Conservation (phyloP, 2,329 filamentous ascomycete species). For the Ilyonectria mors-panacis region DNA sequence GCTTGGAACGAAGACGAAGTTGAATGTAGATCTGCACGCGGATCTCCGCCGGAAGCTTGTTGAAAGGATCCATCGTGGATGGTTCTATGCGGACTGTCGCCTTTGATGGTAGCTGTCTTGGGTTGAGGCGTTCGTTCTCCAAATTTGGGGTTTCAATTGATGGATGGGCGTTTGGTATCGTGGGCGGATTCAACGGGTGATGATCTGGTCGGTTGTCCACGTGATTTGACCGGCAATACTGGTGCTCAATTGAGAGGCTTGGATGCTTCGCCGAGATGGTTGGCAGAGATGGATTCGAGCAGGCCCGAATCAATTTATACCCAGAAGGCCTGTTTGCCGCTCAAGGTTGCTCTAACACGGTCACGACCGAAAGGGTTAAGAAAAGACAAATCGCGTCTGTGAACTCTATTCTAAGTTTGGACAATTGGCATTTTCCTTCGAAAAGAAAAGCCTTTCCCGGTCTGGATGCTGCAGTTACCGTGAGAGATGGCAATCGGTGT, state of each 20-base stretch:
- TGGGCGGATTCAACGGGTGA: neutral
- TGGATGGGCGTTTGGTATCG: neutral
- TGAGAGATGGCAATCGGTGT: no score
- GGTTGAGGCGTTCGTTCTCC: neutral
- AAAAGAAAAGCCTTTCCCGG: no score
- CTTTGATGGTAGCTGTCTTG: neutral
- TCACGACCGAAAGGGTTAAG: neutral
- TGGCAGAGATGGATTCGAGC: neutral
- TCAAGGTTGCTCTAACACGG: neutral
- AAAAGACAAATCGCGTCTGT: neutral
- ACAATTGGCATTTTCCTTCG: no score
- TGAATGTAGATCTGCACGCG: constrained; percentile 3
- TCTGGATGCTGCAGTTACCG: no score
- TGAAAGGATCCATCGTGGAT: constrained; percentile 29
- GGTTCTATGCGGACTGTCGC: neutral
- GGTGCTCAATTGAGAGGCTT: neutral
- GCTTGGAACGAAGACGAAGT: constrained; percentile 10
- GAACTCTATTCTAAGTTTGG: neutral
- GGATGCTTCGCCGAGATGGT: neutral
- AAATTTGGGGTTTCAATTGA: no score
- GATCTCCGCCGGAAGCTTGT: constrained; percentile 21
- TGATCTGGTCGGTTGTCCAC: neutral
- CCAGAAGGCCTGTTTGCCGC: neutral
- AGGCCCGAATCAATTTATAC: neutral
- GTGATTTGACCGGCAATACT: neutral